Evolutionary conservation across 106 monocot genomes (phyloP).

Genomic region (Cymbidium sinense): DNA sequence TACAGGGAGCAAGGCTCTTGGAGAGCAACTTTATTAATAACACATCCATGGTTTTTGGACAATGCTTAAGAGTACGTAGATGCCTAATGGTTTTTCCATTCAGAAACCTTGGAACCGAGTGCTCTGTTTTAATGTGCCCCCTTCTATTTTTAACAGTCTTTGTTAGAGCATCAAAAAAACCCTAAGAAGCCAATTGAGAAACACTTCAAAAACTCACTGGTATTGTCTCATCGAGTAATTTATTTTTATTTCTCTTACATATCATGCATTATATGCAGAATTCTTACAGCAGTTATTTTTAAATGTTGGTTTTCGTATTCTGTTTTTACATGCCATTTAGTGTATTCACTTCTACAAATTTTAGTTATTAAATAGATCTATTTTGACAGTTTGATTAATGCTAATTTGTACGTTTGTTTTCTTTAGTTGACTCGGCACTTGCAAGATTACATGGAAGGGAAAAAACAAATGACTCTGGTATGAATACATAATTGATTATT

Average conservation of each 20-base stretch:
- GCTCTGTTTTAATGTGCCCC: not conserved
- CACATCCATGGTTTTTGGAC: constrained; percentile 87
- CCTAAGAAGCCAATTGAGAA: constrained; percentile 64
- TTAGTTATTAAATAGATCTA: not conserved
- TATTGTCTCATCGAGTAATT: constrained; percentile 18
- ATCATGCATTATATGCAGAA: not conserved
- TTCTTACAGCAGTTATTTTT: not conserved
- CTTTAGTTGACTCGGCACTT: constrained; percentile 75
- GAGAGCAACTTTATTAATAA: constrained; percentile 93
- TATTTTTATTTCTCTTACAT: constrained; percentile 1
- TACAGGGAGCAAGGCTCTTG: constrained; percentile 54
- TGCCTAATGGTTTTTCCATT: not conserved
- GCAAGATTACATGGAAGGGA: constrained; percentile 66
- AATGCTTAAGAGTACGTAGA: constrained; percentile 62
- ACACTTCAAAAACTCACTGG: constrained; percentile 82
- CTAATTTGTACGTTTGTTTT: constrained; percentile 1
- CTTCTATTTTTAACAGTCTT: constrained; percentile 35
- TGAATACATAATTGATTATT: not conserved
- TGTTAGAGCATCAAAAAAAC: constrained; percentile 80
- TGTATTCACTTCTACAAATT: not conserved
- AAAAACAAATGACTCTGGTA: constrained; percentile 70
- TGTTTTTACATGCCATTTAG: not conserved
- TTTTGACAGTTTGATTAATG: not conserved
- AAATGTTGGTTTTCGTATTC: not conserved
- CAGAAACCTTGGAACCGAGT: not conserved